Evolutionary conservation across 768 basidiomycete genomes (phyloP).

Genomic region (Boletales sp.): DNA sequence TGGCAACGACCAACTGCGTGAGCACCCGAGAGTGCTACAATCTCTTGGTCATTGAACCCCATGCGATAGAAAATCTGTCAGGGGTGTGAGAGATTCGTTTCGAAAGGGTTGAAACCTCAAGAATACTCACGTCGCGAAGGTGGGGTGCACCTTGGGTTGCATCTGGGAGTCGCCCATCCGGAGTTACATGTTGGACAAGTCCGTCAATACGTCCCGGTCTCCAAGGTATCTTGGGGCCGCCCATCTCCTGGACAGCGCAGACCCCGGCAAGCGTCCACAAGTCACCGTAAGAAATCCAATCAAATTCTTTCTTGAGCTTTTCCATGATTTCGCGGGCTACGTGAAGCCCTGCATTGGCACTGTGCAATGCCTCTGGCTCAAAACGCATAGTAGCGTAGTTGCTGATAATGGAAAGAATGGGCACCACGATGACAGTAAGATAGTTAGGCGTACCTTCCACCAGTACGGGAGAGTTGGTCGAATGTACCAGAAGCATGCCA

Average conservation of each 20-base stretch:
- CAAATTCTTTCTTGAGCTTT: slow-evolving; percentile 79
- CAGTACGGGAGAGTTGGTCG: slow-evolving; percentile 71
- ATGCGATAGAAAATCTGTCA: slow-evolving; percentile 66
- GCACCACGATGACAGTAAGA: neutral
- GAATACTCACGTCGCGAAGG: slow-evolving; percentile 60
- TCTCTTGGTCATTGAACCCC: slow-evolving; percentile 96
- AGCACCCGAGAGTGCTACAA: slow-evolving; percentile 90
- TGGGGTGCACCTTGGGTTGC: slow-evolving; percentile 81
- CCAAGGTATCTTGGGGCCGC: slow-evolving; percentile 92
- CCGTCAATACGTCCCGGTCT: slow-evolving; percentile 92
- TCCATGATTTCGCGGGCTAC: slow-evolving; percentile 83
- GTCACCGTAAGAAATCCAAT: slow-evolving; percentile 95
- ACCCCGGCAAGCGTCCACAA: slow-evolving; percentile 97
- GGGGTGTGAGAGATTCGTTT: neutral
- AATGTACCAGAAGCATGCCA: slow-evolving; percentile 96
- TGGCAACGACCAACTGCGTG: slow-evolving; percentile 98
- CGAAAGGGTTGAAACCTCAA: neutral
- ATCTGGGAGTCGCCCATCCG: slow-evolving; percentile 89
- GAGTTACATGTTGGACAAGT: slow-evolving; percentile 65
- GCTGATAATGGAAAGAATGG: slow-evolving; percentile 36
- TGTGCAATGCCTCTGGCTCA: slow-evolving; percentile 80
- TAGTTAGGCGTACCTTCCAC: slow-evolving; percentile 60
- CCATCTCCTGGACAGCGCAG: slow-evolving; percentile 88
- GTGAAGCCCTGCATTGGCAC: slow-evolving; percentile 79
- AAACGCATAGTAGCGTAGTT: slow-evolving; percentile 99